Conservation (phyloP, 2,329 filamentous ascomycete species). For the Nemania sp. region DNA sequence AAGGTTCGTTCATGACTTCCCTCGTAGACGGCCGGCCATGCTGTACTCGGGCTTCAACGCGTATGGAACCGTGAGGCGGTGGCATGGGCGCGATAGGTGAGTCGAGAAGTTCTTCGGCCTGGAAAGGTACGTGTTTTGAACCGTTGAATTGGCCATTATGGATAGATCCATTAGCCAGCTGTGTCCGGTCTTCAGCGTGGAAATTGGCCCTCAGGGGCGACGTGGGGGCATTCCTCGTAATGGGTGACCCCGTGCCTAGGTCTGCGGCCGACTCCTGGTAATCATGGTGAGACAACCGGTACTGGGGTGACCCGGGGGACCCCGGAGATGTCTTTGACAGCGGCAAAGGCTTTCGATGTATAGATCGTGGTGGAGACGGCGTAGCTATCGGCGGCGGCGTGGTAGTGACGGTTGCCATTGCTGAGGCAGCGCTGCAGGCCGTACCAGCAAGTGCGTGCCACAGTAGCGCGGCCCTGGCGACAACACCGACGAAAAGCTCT, state of each 20-base stretch:
- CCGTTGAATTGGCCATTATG: conserved; percentile 43
- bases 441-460: conserved; percentile 27
- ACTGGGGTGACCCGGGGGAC: conserved; percentile 41
- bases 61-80: conserved; percentile 42
- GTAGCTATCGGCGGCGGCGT: conserved; percentile 34
- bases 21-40: conserved; percentile 22
- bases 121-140: conserved; percentile 21
- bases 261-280: conserved; percentile 9
- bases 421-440: conserved; percentile 18
- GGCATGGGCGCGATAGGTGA: conserved; percentile 43
- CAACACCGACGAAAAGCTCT: conserved; percentile 9
- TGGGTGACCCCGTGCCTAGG: conserved; percentile 42
- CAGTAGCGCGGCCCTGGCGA: conserved; percentile 25
- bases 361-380: conserved; percentile 35
- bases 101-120: conserved; percentile 40
- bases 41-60: conserved; percentile 26
- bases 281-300: conserved; percentile 35
- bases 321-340: conserved; percentile 39
- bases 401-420: conserved; percentile 38
- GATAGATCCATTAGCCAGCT: conserved; percentile 56
- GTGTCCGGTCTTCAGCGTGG: conserved; percentile 55
- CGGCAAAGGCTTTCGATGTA: conserved; percentile 37
- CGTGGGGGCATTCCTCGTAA: conserved; percentile 55
- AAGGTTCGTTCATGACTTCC: conserved; percentile 24
- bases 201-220: conserved; percentile 61